phyloP scores from a whole-genome alignment of 2,329 filamentous ascomycete species.

The Pyricularia pennisetigena region DNA sequence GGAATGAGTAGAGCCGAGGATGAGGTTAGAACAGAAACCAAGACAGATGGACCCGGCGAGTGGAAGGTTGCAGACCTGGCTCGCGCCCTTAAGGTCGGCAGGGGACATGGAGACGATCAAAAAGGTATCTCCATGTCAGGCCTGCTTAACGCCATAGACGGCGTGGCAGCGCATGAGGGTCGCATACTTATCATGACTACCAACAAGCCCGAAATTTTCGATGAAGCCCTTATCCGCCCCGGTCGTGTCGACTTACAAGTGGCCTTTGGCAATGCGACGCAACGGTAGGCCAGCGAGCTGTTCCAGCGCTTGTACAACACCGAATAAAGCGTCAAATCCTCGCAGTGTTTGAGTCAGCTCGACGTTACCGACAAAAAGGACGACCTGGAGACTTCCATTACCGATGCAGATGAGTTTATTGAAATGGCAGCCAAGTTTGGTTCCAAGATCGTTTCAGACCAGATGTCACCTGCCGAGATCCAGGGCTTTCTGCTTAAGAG shows the following conservation, averaged over 20 bases:
- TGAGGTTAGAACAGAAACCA: too few species aligned
- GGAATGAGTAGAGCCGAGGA: too few species aligned
- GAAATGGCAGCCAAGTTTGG: too few species aligned
- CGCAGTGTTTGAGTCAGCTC: background rate
- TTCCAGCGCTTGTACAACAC: constrained; percentile 53
- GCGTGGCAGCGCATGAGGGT: constrained; percentile 70
- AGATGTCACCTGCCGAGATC: constrained; percentile 56
- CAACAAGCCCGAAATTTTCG: constrained; percentile 63
- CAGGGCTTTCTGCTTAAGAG: constrained; percentile 55
- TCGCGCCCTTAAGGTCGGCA: too few species aligned
- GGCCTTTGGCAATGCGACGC: constrained; percentile 39
- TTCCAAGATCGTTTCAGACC: too few species aligned
- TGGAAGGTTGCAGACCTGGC: too few species aligned
- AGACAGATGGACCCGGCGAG: too few species aligned
- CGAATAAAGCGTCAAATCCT: constrained; percentile 15
- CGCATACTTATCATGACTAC: constrained; percentile 76
- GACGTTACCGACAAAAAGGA: too few species aligned
- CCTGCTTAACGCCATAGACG: constrained; percentile 75
- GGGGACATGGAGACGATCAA: too few species aligned
- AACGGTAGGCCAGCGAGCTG: constrained; percentile 42
- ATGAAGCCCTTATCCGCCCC: constrained; percentile 63
- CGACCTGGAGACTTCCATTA: too few species aligned
- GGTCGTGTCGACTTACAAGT: too few species aligned
- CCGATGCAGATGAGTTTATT: too few species aligned
- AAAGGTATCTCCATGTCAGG: constrained; percentile 64